Conservation (phyloP, 805 yeast genomes). For the Cyberlindnera subsufficiens region DNA sequence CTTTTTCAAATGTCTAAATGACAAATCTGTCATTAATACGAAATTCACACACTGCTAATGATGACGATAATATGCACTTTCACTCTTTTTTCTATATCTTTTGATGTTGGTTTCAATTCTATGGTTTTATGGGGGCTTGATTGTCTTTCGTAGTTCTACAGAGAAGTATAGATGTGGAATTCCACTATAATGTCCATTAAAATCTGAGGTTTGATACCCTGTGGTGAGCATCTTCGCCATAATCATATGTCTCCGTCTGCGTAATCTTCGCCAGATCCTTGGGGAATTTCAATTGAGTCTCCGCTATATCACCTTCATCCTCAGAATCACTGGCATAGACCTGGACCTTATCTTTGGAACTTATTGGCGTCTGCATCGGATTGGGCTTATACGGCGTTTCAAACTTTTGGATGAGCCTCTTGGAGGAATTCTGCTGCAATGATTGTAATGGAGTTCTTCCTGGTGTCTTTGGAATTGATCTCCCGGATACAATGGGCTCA, state of each 20-base stretch:
- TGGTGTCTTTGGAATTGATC: not conserved
- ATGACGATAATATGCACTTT: not conserved
- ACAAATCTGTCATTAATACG: not conserved
- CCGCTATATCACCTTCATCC: conserved; percentile 8
- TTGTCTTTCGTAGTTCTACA: too few relatives aligned
- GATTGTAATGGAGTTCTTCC: not conserved
- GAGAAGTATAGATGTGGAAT: too few relatives aligned
- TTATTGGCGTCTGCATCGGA: conserved; percentile 4
- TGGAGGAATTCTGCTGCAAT: not conserved
- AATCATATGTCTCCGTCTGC: conserved; percentile 17
- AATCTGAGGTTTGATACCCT: conserved; percentile 7
- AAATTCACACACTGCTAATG: not conserved
- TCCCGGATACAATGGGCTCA: not conserved
- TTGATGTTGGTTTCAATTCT: too few relatives aligned
- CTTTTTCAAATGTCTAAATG: not conserved
- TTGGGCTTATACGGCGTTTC: not conserved
- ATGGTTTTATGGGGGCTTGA: too few relatives aligned
- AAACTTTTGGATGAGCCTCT: not conserved
- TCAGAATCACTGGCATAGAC: conserved; percentile 9
- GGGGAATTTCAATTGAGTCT: not conserved
- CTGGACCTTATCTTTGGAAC: conserved; percentile 1
- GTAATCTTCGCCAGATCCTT: conserved; percentile 4
- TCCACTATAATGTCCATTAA: not conserved
- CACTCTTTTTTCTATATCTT: too few relatives aligned
- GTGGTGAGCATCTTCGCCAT: conserved; percentile 5